A percentile compares a stretch with the other conserved stretches of the same genome.
Evolutionary conservation across 1,139 yeast genomes (phyloP).

Genomic region (Debaryomyces nepalensis): DNA sequence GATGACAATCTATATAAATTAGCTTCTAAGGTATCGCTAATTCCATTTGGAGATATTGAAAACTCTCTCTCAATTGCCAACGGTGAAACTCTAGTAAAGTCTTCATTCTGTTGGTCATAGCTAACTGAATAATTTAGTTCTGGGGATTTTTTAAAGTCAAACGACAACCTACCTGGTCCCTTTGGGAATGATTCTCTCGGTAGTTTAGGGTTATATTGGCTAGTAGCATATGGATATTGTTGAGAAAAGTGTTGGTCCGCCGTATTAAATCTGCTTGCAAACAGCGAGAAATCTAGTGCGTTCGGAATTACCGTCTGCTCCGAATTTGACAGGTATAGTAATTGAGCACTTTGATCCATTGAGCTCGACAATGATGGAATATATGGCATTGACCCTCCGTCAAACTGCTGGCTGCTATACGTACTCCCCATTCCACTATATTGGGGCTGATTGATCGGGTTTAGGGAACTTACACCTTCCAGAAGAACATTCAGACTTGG

Average conservation of each 20-base stretch:
- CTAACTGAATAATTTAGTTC: background rate
- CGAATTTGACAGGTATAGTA: background rate
- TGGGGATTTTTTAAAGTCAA: slow-evolving; percentile 1
- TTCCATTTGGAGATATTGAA: background rate
- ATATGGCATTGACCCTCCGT: background rate
- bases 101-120: background rate
- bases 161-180: background rate
- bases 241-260: slow-evolving; percentile 2
- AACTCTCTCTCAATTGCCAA: background rate
- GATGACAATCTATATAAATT: background rate
- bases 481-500: background rate
- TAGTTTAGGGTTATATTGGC: background rate
- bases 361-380: background rate
- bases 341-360: slow-evolving; percentile 1
- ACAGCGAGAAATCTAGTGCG: background rate
- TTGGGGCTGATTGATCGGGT: no score
- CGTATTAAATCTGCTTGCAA: background rate
- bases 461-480: background rate
- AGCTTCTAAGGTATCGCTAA: background rate
- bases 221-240: background rate
- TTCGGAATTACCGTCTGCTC: background rate
- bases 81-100: slow-evolving; percentile 7
- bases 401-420: no score
- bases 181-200: background rate
- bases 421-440: no score